These are phyloP conservation scores for Periconia sp. DNA, from an alignment of 2,329 filamentous ascomycete species.

Conservation along the genomic window DNA sequence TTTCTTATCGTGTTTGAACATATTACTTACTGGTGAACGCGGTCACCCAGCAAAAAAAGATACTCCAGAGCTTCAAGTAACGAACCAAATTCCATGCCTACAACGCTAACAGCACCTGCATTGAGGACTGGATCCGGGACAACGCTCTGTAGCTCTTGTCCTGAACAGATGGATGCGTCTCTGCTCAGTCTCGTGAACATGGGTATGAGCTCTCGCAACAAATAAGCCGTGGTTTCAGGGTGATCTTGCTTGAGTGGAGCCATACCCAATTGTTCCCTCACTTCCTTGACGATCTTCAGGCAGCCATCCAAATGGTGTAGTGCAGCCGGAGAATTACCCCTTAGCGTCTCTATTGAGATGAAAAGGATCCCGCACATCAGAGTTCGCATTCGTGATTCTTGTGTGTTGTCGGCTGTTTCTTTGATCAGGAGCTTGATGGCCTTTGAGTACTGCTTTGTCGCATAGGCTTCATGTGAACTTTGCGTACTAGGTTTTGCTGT, in stretches of 20 bases:
- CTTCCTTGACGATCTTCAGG: constrained; percentile 16
- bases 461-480: constrained; percentile 10
- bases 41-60: background rate
- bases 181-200: background rate
- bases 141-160: background rate
- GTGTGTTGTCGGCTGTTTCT: constrained; percentile 10
- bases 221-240: constrained; percentile 6
- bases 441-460: constrained; percentile 16
- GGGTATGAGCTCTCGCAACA: constrained; percentile 12
- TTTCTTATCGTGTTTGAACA: background rate
- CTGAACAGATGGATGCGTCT: background rate
- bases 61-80: background rate
- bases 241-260: background rate
- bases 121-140: background rate
- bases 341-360: constrained; percentile 16
- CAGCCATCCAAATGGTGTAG: constrained; percentile 15
- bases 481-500: constrained; percentile 1
- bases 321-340: constrained; percentile 14
- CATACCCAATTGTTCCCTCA: constrained; percentile 7
- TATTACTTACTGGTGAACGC: background rate
- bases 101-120: background rate
- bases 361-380: constrained; percentile 20
- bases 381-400: constrained; percentile 8
- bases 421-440: constrained; percentile 16
- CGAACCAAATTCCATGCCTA: background rate